phyloP scores from a whole-genome alignment of 805 yeast species.

The Candida sphagnicola region DNA sequence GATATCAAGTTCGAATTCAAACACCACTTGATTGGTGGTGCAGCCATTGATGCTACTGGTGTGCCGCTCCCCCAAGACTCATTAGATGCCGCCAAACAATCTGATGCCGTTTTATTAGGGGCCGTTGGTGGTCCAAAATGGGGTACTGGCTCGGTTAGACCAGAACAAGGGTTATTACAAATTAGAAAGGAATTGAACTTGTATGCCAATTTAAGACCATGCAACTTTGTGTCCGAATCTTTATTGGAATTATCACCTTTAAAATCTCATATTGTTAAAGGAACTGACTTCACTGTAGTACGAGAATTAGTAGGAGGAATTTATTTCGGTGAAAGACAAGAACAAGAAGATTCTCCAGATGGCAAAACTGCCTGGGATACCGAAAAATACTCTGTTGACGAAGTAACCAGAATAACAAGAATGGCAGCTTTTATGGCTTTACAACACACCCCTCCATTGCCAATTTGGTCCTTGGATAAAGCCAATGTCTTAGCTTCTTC shows the following conservation, averaged over 20 bases:
- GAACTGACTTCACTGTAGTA: slow-evolving; percentile 89
- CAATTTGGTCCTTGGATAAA: slow-evolving; percentile 94
- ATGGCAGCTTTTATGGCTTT: slow-evolving; percentile 98
- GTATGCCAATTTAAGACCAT: slow-evolving; percentile 96
- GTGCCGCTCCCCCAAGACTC: slow-evolving; percentile 84
- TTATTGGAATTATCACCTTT: slow-evolving; percentile 85
- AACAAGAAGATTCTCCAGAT: slow-evolving; percentile 69
- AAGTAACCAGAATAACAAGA: slow-evolving; percentile 92
- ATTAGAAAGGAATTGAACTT: slow-evolving; percentile 91
- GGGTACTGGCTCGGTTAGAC: slow-evolving; percentile 96
- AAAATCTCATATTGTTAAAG: slow-evolving; percentile 77
- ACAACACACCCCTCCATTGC: slow-evolving; percentile 90
- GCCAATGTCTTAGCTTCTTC: slow-evolving; percentile 97
- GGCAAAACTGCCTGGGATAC: slow-evolving; percentile 86
- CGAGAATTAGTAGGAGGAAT: slow-evolving; percentile 98
- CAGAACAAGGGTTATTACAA: slow-evolving; percentile 93
- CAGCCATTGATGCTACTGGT: slow-evolving; percentile 97
- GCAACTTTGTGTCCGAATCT: slow-evolving; percentile 84
- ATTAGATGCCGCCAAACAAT: slow-evolving; percentile 72
- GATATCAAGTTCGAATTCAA: slow-evolving; percentile 66
- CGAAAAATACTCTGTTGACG: slow-evolving; percentile 86
- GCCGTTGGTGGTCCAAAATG: slow-evolving; percentile 99
- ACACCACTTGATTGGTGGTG: slow-evolving; percentile 92
- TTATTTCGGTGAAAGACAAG: slow-evolving; percentile 93
- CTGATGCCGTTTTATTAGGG: slow-evolving; percentile 95